Evolutionary conservation across 2,329 filamentous ascomycete genomes (phyloP).

Genomic region (Cryphonectria japonica): DNA sequence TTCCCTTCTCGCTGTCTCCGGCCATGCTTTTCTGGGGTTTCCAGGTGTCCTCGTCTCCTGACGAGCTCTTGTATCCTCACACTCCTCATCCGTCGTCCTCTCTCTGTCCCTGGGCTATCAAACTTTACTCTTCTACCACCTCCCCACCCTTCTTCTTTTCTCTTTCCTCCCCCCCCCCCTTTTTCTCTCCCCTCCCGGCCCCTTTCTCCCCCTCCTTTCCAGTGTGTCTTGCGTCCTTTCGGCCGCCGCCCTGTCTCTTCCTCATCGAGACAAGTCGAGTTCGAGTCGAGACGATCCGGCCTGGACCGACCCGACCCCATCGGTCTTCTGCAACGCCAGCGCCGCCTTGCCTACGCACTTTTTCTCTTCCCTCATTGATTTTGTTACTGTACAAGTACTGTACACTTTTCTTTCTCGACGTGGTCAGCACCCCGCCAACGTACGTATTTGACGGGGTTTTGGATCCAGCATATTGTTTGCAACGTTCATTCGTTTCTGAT

Average conservation of each 20-base stretch:
- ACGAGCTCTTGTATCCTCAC: neutral
- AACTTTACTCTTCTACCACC: neutral
- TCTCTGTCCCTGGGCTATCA: neutral
- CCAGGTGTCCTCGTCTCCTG: neutral
- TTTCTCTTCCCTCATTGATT: neutral
- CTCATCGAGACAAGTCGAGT: conserved; percentile 22
- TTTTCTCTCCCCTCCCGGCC: neutral
- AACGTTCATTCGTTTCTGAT: neutral
- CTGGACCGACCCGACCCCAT: conserved; percentile 8
- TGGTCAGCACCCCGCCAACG: neutral
- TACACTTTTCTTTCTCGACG: neutral
- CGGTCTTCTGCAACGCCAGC: conserved; percentile 7
- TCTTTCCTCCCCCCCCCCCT: conserved; percentile 1
- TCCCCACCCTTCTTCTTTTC: conserved; percentile 5
- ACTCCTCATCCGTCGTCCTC: neutral
- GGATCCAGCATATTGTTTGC: neutral
- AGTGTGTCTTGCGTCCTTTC: neutral
- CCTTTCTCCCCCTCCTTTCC: conserved; percentile 5
- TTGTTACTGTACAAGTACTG: neutral
- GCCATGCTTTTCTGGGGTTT: neutral
- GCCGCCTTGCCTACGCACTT: conserved; percentile 2
- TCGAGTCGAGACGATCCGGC: conserved; percentile 14
- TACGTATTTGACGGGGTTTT: neutral
- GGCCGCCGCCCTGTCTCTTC: conserved; percentile 3
- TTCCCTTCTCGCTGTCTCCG: conserved; percentile 21